Base-by-base conservation (phyloP, 441 rosid genomes). In the Melastoma candidum region DNA sequence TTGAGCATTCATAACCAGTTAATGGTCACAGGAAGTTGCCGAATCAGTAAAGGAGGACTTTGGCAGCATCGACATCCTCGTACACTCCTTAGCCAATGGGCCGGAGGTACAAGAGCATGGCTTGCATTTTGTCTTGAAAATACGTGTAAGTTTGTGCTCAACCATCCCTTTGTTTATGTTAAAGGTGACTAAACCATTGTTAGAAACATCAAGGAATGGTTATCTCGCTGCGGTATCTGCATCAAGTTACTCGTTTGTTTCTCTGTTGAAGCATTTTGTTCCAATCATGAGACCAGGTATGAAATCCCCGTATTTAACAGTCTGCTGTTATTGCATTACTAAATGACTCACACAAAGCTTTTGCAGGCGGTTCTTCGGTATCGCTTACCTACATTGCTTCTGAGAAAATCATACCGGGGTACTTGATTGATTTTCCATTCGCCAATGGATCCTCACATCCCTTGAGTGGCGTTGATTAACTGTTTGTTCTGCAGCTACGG, bases 41-140 rank as follows among this genome's bases (percentile, higher is more conserved):
- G 95, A 88, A 71, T 79, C 85, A 47, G 93, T 93, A 62, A 84
- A 73, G 52, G 76, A 78, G 53, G 98, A 89, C 74, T 93, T 84
- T 59, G 95, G 97, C 60, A 86, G 81, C 74, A 80, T 89, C 36
- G 98, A 93, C 69, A 83, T 89, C 67, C 93, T 89, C 44, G 95
- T 93, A 59, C 99, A 93, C 61, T 93, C 97, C 46, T 93, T 93
- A 60, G 99, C 99, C 54, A 93, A 93, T 72, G 97, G 99, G 44
- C 97, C 99, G 17, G 97, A 93, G 99, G 99, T 82, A 63, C 10
- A 67, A 29, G 5, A 3, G 7, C 58, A 29, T 3, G 36, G 7
- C 56, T 53, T 12, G 22, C 25, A 47, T 17, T 26, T 46, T 32
- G 22, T 8, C 11, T 25, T 51, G 12, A 0, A 3, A 44, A 11